These are phyloP conservation scores for Penicillium sp. DNA, from an alignment of 2,329 filamentous ascomycete genomes.

Conservation along the genomic window DNA sequence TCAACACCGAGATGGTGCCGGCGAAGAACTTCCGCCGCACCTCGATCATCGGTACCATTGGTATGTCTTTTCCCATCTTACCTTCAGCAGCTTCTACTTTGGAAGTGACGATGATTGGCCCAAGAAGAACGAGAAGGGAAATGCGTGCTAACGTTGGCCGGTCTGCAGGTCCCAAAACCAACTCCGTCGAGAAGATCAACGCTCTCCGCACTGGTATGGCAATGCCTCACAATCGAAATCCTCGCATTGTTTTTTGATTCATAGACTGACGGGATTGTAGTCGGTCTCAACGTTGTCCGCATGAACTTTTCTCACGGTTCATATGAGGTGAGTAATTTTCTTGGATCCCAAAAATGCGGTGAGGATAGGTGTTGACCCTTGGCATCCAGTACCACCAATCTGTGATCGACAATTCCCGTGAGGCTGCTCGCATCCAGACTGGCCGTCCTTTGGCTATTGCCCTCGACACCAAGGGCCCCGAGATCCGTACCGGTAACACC, in stretches of 20 bases:
- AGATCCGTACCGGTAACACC: conserved; percentile 79
- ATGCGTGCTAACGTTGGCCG: conserved; percentile 20
- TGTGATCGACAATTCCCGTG: conserved; percentile 91
- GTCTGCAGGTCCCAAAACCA: conserved; percentile 79
- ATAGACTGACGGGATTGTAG: conserved; percentile 36
- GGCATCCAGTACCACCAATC: conserved; percentile 77
- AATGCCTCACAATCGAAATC: conserved; percentile 1
- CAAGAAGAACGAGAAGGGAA: conserved; percentile 1
- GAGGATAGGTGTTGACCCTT: conserved; percentile 13
- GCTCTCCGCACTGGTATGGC: conserved; percentile 65
- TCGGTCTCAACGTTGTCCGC: conserved; percentile 94
- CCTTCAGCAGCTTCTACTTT: neutral
- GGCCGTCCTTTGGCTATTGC: conserved; percentile 94
- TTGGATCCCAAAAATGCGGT: neutral
- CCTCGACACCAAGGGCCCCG: conserved; percentile 78
- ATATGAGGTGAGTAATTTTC: conserved; percentile 57
- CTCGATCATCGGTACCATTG: conserved; percentile 98
- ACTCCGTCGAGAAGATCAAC: conserved; percentile 96
- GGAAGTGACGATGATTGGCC: neutral
- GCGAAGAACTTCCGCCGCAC: conserved; percentile 89
- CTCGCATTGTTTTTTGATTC: conserved; percentile 4
- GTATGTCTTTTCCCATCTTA: conserved; percentile 39
- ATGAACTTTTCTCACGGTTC: conserved; percentile 99
- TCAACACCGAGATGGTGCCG: conserved; percentile 85
- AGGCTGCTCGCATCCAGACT: conserved; percentile 69